Evolutionary conservation across 768 basidiomycete species (phyloP).

Genomic region (Mycena maculata): DNA sequence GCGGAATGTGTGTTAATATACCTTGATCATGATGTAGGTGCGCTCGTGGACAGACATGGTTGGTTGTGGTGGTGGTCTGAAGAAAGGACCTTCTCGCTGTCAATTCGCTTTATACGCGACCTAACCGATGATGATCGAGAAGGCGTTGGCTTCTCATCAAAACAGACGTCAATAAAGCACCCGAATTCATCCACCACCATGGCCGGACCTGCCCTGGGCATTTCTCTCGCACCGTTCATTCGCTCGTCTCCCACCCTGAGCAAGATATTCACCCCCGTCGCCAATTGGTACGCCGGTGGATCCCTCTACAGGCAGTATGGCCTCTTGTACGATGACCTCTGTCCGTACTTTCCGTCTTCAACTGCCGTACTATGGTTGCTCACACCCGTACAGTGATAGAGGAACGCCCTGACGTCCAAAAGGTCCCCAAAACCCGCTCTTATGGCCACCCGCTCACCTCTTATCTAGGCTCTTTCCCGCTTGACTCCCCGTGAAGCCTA

Average conservation of each 20-base stretch:
- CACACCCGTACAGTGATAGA: constrained; percentile 68
- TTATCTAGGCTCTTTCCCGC: constrained; percentile 82
- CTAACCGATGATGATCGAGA: constrained; percentile 14
- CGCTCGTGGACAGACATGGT: constrained; percentile 83
- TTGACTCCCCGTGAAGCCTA: constrained; percentile 83
- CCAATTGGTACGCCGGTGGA: constrained; percentile 83
- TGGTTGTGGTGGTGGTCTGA: constrained; percentile 39
- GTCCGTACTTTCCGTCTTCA: constrained; percentile 60
- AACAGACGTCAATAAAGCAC: background rate
- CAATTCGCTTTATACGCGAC: background rate
- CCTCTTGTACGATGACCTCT: constrained; percentile 94
- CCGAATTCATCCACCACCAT: constrained; percentile 43
- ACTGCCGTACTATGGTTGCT: constrained; percentile 24
- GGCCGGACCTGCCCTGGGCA: constrained; percentile 70
- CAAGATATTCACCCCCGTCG: constrained; percentile 78
- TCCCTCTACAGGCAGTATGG: constrained; percentile 90
- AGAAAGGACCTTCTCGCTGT: constrained; percentile 1
- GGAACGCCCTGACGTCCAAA: constrained; percentile 82
- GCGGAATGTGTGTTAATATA: constrained; percentile 40
- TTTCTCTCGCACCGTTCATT: constrained; percentile 82
- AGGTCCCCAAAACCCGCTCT: constrained; percentile 57
- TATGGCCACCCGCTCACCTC: background rate
- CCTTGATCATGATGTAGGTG: constrained; percentile 99
- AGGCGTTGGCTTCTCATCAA: constrained; percentile 1
- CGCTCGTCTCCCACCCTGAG: constrained; percentile 75